phyloP scores from a whole-genome alignment of 2,329 filamentous ascomycete genomes.

The Botryotinia globosa region DNA sequence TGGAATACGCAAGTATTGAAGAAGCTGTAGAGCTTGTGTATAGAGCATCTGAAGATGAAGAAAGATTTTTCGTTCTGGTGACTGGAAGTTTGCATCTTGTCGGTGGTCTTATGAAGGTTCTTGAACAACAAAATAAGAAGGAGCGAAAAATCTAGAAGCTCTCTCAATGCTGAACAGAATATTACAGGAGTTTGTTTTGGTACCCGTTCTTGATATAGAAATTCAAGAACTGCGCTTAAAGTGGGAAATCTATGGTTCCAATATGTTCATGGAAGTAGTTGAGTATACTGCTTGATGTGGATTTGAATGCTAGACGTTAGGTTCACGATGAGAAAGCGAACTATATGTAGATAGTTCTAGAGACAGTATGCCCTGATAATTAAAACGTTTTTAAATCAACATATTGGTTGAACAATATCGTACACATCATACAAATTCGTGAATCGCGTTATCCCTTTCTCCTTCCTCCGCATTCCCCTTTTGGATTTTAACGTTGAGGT shows the following conservation, averaged over 20 bases:
- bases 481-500: not conserved
- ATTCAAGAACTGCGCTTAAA: not conserved
- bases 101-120: conserved; percentile 70
- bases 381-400: not conserved
- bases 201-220: not conserved
- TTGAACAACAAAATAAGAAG: conserved; percentile 63
- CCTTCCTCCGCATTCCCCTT: not conserved
- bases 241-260: not conserved
- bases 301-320: not conserved
- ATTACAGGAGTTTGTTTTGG: conserved; percentile 4
- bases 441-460: not conserved
- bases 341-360: not conserved
- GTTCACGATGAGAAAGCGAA: not conserved
- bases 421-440: not conserved
- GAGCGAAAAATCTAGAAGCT: conserved; percentile 57
- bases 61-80: conserved; percentile 62
- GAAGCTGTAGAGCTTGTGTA: conserved; percentile 58
- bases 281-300: not conserved
- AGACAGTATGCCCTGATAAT: not conserved
- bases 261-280: not conserved
- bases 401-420: conserved; percentile 7
- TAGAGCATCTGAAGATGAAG: conserved; percentile 38
- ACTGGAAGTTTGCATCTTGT: conserved; percentile 86
- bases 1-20: conserved; percentile 65
- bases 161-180: not conserved